Evolutionary conservation across 2,329 filamentous ascomycete species (phyloP), one percentile per base, ranked within the genome.

Genomic region (Bipolaris bicolor): DNA sequence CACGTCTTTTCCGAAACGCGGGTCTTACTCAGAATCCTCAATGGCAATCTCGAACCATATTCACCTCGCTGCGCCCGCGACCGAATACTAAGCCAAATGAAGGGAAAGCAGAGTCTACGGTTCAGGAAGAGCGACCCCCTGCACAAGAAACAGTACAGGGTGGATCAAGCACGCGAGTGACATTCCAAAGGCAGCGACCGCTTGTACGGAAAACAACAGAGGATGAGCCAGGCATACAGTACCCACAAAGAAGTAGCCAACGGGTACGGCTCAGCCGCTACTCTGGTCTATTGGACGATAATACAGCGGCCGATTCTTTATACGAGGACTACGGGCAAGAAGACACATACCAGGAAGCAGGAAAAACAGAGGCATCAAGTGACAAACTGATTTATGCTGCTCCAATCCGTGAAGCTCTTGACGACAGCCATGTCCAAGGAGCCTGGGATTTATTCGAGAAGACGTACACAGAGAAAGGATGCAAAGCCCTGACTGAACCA

Each of bases 21-120:
- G 36, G 43, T 6, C 45, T 45, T 24, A 37, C 52, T 5, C 62
- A 51, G 36, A 56, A 46, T 24, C 60, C 59, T 18, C 73, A 71
- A 70, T 73, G 70, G 69, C 72, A 72, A 45, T 53, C 68, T 31
- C 61, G 63, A 59, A 70, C 72, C 51, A 70, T 71, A 10, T 72
- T 76, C 53, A 56, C 73, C 40, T 75, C 73, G 44, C 57, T 76
- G 31, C 62, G 62, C 29, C 55, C 61, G 33, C 58, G 52, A 37
- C 45, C 56, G 44, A 43, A 49, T 20, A 16, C 57, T 41, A 53
- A 61, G 47, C 16, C 49, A 13, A 31, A 54, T 40, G 20, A 39
- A 26, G 26, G 61, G 34, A 50, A 64, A 10, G 52, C 62, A 43
- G 47, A 60, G 7, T 16, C 49, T 10, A 31, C 15, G 31, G 20